phyloP scores from a whole-genome alignment of 495 filamentous ascomycete genomes.

The Neurospora sp. region DNA sequence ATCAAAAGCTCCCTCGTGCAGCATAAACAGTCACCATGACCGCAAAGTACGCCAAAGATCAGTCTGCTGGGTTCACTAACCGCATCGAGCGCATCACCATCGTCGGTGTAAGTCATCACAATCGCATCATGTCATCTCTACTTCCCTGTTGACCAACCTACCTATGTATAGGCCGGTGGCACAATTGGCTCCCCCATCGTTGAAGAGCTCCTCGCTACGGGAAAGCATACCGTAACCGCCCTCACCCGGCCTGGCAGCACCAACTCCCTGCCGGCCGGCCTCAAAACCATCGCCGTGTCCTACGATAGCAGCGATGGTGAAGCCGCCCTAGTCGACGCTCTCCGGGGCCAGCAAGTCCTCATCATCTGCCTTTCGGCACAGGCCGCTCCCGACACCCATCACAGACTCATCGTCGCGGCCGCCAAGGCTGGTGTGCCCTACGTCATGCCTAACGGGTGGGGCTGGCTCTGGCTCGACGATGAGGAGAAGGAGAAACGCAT shows the following conservation, averaged over 20 bases:
- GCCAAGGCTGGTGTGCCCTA: constrained; percentile 49
- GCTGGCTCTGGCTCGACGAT: constrained; percentile 4
- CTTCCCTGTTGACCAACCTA: background rate
- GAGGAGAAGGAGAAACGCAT: background rate
- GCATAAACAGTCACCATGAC: background rate
- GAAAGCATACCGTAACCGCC: constrained; percentile 46
- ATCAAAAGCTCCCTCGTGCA: background rate
- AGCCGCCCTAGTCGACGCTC: constrained; percentile 26
- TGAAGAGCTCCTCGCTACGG: constrained; percentile 35
- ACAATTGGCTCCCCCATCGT: constrained; percentile 45
- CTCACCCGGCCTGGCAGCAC: constrained; percentile 39
- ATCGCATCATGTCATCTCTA: background rate
- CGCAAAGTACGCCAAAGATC: constrained; percentile 3
- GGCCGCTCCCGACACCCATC: constrained; percentile 23
- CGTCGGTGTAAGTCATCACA: constrained; percentile 30
- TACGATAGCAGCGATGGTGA: constrained; percentile 22
- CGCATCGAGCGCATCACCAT: constrained; percentile 36
- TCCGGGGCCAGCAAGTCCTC: constrained; percentile 45
- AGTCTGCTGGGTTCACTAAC: constrained; percentile 21
- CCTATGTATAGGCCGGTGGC: constrained; percentile 42
- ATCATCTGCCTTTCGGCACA: constrained; percentile 44
- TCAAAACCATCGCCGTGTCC: constrained; percentile 22
- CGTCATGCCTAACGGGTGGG: constrained; percentile 53
- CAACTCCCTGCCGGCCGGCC: constrained; percentile 25
- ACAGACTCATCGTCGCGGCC: constrained; percentile 47